These are phyloP conservation scores for Trichoderma aggressivum DNA, from an alignment of 2,329 filamentous ascomycete genomes.

Conservation along the genomic window DNA sequence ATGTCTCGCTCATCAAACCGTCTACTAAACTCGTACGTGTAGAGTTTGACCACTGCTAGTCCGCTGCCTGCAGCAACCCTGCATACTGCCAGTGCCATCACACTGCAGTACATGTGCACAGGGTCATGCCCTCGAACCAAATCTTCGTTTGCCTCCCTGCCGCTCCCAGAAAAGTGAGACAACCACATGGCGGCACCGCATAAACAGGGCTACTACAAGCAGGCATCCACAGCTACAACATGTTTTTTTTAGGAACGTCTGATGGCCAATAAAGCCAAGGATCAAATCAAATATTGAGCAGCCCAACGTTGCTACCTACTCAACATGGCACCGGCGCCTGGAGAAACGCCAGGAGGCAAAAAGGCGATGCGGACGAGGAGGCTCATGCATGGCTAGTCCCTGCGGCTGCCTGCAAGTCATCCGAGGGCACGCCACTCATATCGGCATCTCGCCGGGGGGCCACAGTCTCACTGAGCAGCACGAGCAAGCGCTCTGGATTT, in stretches of 20 bases:
- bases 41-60: background rate
- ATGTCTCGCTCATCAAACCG: background rate
- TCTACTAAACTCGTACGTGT: background rate
- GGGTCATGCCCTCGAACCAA: background rate
- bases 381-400: conserved; percentile 12
- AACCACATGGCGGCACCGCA: conserved; percentile 10
- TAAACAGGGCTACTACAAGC: background rate
- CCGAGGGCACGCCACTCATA: conserved; percentile 1
- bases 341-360: conserved; percentile 2
- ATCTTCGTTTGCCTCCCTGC: conserved; percentile 7
- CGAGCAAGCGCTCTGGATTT: background rate
- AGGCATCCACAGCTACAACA: background rate
- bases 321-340: background rate
- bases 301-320: background rate
- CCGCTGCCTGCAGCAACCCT: conserved; percentile 14
- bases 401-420: conserved; percentile 20
- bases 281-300: background rate
- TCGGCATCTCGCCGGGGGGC: conserved; percentile 10
- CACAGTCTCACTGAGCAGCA: background rate
- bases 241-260: background rate
- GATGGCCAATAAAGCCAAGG: conserved; percentile 1
- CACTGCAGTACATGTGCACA: background rate
- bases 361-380: conserved; percentile 6
- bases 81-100: conserved; percentile 15
- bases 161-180: conserved; percentile 3